Evolutionary conservation across 129 eudicot species (phyloP), one percentile per base, ranked within the genome.

Genomic region (Chrysanthemum lavandulifolium): DNA sequence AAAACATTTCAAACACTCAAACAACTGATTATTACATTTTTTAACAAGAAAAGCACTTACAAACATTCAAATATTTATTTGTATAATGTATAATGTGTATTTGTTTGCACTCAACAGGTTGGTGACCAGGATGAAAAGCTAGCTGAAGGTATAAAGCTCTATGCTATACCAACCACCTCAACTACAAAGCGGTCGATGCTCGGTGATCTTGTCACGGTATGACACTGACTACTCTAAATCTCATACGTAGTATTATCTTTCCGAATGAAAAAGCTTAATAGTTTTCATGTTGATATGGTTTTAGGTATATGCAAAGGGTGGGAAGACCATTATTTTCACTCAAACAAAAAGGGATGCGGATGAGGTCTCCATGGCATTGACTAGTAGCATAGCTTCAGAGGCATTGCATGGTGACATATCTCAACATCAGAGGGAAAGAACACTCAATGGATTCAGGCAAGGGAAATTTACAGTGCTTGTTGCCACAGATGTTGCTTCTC

Each of bases 401-500:
- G 98, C 98, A 80, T 82, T 93, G 48, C 98, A 93, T 78, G 97
- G 98, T 49, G 98, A 93, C 82, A 93, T 93, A 68, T 93, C 98
- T 82, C 98, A 93, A 49, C 98, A 87, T 80, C 98, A 89, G 76
- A 84, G 97, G 71, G 98, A 93, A 76, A 77, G 97, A 76, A 93
- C 98, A 3, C 71, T 93, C 13, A 93, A 87, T 71, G 96, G 98
- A 75, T 93, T 93, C 65, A 81, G 98, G 56, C 95, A 87, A 79
- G 98, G 98, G 45, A 93, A 89, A 77, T 93, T 93, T 40, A 85
- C 92, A 0, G 98, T 93, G 61, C 97, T 93, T 64, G 98, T 93
- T 82, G 98, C 98, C 47, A 93, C 98, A 18, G 97, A 93, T 71
- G 98, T 93, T 75, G 98, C 98, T 52, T 78, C 98, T 68, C 97